phyloP scores from a whole-genome alignment of 495 filamentous ascomycete genomes.

The Daldinia decipiens region DNA sequence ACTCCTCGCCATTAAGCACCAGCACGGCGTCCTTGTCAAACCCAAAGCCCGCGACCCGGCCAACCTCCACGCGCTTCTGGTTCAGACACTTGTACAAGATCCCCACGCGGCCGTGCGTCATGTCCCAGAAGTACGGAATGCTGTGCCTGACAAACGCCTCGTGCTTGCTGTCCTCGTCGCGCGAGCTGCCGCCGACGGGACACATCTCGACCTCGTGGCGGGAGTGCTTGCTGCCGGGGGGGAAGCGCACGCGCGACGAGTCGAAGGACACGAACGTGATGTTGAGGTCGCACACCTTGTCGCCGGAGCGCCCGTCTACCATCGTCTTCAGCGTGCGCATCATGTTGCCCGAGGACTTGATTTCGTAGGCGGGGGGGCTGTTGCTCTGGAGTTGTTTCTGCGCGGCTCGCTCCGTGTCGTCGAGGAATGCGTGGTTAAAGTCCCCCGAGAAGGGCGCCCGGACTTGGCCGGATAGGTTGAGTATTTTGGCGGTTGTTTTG shows the following conservation, averaged over 20 bases:
- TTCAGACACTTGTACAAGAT: slow-evolving; percentile 49
- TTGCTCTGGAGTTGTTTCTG: slow-evolving; percentile 5
- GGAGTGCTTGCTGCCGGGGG: slow-evolving; percentile 35
- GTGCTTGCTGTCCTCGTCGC: slow-evolving; percentile 37
- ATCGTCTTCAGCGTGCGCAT: slow-evolving; percentile 49
- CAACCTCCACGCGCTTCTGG: slow-evolving; percentile 48
- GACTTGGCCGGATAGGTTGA: slow-evolving; percentile 32
- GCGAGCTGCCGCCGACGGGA: slow-evolving; percentile 42
- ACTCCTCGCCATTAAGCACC: slow-evolving; percentile 41
- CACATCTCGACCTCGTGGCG: slow-evolving; percentile 45
- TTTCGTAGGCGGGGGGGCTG: slow-evolving; percentile 31
- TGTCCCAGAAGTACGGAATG: slow-evolving; percentile 50
- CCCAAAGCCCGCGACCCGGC: slow-evolving; percentile 41
- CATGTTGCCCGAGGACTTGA: slow-evolving; percentile 47
- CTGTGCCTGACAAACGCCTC: slow-evolving; percentile 46
- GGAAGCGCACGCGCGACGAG: slow-evolving; percentile 42
- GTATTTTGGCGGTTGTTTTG: slow-evolving; percentile 43
- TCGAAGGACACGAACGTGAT: slow-evolving; percentile 48
- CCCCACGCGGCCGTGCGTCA: slow-evolving; percentile 43
- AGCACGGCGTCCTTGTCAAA: slow-evolving; percentile 46
- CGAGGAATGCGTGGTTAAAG: slow-evolving; percentile 46
- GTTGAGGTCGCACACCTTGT: slow-evolving; percentile 46
- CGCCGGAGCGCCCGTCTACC: slow-evolving; percentile 27
- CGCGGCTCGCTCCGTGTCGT: slow-evolving; percentile 34
- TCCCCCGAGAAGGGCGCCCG: slow-evolving; percentile 34